These are phyloP conservation scores for Graphilbum fragrans DNA, from an alignment of 2,329 filamentous ascomycete species.

Conservation along the genomic window DNA sequence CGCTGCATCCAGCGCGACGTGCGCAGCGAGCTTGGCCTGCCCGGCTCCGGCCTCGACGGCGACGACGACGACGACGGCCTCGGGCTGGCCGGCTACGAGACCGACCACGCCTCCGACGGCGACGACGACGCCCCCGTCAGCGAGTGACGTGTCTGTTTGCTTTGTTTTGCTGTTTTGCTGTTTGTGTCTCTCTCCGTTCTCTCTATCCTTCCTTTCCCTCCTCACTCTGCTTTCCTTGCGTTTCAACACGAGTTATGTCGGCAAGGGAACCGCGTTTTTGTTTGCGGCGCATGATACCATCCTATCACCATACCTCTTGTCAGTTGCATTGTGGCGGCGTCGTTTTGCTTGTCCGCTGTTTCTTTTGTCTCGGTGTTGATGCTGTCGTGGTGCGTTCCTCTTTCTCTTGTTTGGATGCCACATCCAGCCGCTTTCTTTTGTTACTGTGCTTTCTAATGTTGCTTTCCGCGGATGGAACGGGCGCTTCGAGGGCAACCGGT, in stretches of 20 bases:
- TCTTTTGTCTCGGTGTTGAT: background rate
- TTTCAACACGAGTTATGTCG: background rate
- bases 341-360: background rate
- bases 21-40: slow-evolving; percentile 36
- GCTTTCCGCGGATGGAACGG: background rate
- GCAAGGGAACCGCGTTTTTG: background rate
- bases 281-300: background rate
- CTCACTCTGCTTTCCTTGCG: too few relatives aligned
- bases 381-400: background rate
- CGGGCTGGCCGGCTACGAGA: background rate
- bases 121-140: background rate
- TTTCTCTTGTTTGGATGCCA: background rate
- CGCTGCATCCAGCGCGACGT: slow-evolving; percentile 76
- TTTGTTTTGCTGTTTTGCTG: background rate
- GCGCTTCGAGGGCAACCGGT: background rate
- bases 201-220: background rate
- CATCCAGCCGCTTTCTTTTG: background rate
- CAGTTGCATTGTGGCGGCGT: background rate
- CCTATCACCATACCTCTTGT: background rate
- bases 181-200: background rate
- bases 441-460: background rate
- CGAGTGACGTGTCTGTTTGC: background rate
- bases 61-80: background rate
- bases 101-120: background rate
- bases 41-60: slow-evolving; percentile 5